Evolutionary conservation across 2,329 filamentous ascomycete genomes (phyloP).

Genomic region (Talaromyces sp.): DNA sequence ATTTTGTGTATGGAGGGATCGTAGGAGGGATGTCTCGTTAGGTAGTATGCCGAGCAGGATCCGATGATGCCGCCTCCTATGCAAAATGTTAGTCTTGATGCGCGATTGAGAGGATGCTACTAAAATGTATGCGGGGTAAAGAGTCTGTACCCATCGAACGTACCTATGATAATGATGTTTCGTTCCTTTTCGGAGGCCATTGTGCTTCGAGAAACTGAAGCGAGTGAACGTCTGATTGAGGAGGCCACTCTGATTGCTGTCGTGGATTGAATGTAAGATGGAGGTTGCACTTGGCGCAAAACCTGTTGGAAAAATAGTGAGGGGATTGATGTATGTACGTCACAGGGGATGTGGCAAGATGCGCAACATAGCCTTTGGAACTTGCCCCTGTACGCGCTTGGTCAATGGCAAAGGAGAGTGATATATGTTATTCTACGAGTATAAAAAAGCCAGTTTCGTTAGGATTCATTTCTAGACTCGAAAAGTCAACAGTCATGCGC

Average conservation of each 20-base stretch:
- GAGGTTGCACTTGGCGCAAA: neutral
- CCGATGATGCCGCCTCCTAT: conserved; percentile 90
- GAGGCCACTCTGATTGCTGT: conserved; percentile 24
- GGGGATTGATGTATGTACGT: conserved; percentile 8
- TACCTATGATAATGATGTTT: conserved; percentile 43
- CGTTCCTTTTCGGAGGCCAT: conserved; percentile 34
- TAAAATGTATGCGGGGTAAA: conserved; percentile 12
- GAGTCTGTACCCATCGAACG: neutral
- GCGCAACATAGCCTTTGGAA: neutral
- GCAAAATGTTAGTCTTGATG: conserved; percentile 19
- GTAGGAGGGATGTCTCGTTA: conserved; percentile 81
- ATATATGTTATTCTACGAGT: neutral
- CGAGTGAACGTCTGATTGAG: conserved; percentile 20
- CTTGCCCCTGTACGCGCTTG: neutral
- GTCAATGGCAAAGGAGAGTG: neutral
- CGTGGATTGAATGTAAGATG: neutral
- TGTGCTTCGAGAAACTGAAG: conserved; percentile 23
- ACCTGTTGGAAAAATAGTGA: neutral
- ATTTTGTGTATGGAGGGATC: conserved; percentile 71
- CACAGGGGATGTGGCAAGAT: conserved; percentile 7
- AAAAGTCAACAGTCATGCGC: neutral
- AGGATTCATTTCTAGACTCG: neutral
- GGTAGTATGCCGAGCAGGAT: conserved; percentile 83
- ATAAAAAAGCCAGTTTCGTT: neutral
- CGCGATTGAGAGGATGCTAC: conserved; percentile 12